Base-by-base conservation (phyloP, 1,139 yeast species). In the Hansenula lynferdii region DNA sequence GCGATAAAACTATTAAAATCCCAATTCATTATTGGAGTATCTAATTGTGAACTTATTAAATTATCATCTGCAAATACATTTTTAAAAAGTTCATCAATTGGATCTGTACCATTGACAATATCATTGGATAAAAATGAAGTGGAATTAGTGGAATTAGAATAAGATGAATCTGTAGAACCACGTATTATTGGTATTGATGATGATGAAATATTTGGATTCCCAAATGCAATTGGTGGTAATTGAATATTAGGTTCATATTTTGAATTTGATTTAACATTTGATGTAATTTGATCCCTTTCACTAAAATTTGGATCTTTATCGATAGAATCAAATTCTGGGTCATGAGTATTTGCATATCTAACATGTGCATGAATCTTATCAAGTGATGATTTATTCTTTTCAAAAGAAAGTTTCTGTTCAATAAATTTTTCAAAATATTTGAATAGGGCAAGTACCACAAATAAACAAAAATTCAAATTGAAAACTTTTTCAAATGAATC, bases 31-130 rank as follows among this genome's bases (percentile, higher is more conserved):
- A 31, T 6, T 9, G 11, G 21, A 10, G 26, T 15, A 31, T 31
- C 26, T 5, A 31, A 14, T 16, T 35, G 46, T 40, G 36, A 31
- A 29, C 36, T 40, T 17, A 32, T 35, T n/a, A 42, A 25, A 8
- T 28, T 20, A 30, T 48, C 52, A 34, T 48, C 47, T 15, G 32
- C 23, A 23, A 50, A 28, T 11, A 50, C 39, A 28, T 38, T 40
- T 35, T 45, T 40, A 22, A 50, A 47, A 31, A 50, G 17, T n/a
- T 40, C 41, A 30, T 50, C 52, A 21, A 50, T 48, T 6, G 48
- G 37, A 12, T 49, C 49, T 25, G 44, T 48, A 8, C 21, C 14
- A 10, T 21, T 21, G 38, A 20, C n/a, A n/a, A 30, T 38, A 22
- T 23, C 28, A 22, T 27, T 34, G 6, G 29, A n/a, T n/a, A n/a